Evolutionary conservation across 2,329 filamentous ascomycete genomes (phyloP).

Genomic region (Fusarium sp.): DNA sequence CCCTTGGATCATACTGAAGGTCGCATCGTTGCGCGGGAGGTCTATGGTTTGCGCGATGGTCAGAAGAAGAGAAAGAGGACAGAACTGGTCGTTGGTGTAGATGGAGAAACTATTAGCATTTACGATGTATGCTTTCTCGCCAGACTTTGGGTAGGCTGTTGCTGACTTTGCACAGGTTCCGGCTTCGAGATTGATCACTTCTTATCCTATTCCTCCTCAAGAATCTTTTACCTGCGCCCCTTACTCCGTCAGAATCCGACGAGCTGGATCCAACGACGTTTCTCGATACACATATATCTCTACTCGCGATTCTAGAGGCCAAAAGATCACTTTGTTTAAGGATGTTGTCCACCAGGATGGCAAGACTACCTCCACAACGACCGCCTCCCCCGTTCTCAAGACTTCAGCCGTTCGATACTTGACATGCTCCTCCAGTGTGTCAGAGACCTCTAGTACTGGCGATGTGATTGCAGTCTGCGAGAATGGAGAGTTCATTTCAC

Average conservation of each 20-base stretch:
- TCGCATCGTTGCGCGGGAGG: slow-evolving; percentile 67
- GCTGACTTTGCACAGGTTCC: slow-evolving; percentile 58
- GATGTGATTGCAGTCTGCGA: slow-evolving; percentile 66
- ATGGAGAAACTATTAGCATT: slow-evolving; percentile 72
- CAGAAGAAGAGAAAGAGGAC: slow-evolving; percentile 71
- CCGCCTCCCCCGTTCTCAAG: slow-evolving; percentile 54
- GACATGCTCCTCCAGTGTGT: slow-evolving; percentile 45
- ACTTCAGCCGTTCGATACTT: slow-evolving; percentile 50
- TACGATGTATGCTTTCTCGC: slow-evolving; percentile 64
- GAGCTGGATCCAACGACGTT: slow-evolving; percentile 57
- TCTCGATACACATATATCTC: slow-evolving; percentile 71
- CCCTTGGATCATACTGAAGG: slow-evolving; percentile 64
- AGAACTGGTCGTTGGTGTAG: slow-evolving; percentile 70
- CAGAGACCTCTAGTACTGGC: slow-evolving; percentile 41
- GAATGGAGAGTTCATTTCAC: slow-evolving; percentile 68
- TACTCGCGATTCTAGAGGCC: slow-evolving; percentile 58
- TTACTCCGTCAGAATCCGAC: slow-evolving; percentile 65
- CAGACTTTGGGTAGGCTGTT: not conserved
- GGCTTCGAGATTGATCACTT: slow-evolving; percentile 69
- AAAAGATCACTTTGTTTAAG: slow-evolving; percentile 68
- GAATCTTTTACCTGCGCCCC: slow-evolving; percentile 71
- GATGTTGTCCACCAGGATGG: slow-evolving; percentile 63
- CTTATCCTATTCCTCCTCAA: slow-evolving; percentile 73
- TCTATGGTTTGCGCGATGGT: slow-evolving; percentile 67
- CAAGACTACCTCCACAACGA: slow-evolving; percentile 62